Evolutionary conservation across 179 eudicot genomes (phyloP).

Genomic region (Beta corolliflora): DNA sequence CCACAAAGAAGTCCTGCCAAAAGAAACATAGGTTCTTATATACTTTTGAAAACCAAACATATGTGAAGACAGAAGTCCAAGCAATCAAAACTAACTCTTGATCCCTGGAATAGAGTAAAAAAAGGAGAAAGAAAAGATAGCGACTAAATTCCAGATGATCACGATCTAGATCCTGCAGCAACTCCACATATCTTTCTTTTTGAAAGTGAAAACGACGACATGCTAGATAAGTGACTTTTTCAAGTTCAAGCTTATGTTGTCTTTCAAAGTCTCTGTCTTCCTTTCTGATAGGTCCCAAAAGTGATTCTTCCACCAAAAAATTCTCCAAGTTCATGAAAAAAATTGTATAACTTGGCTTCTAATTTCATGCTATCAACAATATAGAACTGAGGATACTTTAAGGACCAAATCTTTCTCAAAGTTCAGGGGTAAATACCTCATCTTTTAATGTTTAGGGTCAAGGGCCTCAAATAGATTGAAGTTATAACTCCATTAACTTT

Average conservation of each 20-base stretch:
- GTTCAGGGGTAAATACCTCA: too few relatives aligned
- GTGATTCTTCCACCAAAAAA: too few relatives aligned
- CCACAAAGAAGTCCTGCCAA: conserved; percentile 81
- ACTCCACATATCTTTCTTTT: neutral
- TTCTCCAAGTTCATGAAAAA: too few relatives aligned
- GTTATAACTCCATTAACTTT: too few relatives aligned
- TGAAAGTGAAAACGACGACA: neutral
- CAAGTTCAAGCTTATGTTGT: neutral
- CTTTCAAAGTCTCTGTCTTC: neutral
- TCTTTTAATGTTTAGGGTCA: too few relatives aligned
- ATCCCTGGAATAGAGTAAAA: neutral
- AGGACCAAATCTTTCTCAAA: too few relatives aligned
- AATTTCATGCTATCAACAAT: too few relatives aligned
- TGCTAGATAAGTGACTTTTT: neutral
- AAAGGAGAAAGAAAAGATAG: neutral
- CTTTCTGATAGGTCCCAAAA: neutral
- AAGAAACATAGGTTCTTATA: neutral
- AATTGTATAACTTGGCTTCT: too few relatives aligned
- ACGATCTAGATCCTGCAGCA: neutral
- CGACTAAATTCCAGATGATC: neutral
- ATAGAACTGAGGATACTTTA: too few relatives aligned
- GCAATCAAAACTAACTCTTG: neutral
- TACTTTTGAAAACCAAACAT: neutral
- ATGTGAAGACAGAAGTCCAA: neutral
- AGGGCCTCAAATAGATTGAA: too few relatives aligned